These are phyloP conservation scores for Venturia aucupariae DNA, from an alignment of 2,329 filamentous ascomycete genomes.

Conservation along the genomic window DNA sequence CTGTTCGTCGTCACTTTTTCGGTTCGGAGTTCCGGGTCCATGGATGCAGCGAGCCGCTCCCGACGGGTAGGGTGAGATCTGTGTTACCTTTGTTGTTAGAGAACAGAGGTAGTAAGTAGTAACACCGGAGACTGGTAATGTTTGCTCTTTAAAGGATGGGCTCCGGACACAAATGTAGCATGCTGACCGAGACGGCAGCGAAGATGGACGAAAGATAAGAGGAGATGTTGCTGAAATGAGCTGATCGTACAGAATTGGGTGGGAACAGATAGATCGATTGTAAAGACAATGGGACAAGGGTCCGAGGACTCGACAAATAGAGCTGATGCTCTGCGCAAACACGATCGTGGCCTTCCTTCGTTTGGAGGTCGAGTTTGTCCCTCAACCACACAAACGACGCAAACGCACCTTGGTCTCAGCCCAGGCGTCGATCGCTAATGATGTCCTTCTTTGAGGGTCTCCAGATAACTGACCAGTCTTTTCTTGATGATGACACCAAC, in stretches of 20 bases:
- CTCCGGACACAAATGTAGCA: not conserved
- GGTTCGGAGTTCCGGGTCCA: not conserved
- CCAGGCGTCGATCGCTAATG: not conserved
- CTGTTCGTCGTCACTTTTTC: not conserved
- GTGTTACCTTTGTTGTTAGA: no score
- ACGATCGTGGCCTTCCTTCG: not conserved
- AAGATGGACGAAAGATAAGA: not conserved
- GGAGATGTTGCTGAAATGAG: not conserved
- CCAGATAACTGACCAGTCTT: conserved; percentile 35
- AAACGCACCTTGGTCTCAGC: not conserved
- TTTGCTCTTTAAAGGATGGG: conserved; percentile 1
- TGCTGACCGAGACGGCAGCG: no score
- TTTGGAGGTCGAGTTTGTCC: not conserved
- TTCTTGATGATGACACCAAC: conserved; percentile 52
- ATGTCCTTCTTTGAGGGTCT: not conserved
- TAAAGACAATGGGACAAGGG: not conserved
- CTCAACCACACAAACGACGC: not conserved
- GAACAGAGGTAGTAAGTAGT: not conserved
- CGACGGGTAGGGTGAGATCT: not conserved
- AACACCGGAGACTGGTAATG: not conserved
- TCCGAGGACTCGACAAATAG: not conserved
- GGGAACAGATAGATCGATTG: not conserved
- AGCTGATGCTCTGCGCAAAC: not conserved
- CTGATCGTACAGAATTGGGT: not conserved
- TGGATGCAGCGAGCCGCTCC: not conserved